Evolutionary conservation across 345 rosid species (phyloP), one percentile per base, ranked within the genome.

Genomic region (Nasturtium officinale): DNA sequence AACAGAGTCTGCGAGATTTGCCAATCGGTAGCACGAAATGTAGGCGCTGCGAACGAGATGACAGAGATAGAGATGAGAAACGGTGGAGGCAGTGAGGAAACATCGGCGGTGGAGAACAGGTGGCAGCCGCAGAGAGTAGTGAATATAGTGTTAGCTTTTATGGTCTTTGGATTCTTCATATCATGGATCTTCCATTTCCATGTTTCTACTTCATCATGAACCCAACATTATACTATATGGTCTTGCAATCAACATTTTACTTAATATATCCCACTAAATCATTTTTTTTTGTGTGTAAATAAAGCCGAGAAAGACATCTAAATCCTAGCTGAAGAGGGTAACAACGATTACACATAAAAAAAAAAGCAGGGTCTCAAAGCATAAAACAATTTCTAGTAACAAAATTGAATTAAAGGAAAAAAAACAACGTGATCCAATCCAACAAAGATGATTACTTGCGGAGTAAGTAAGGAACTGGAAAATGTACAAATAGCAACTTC

Each of bases 1-100:
- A 58, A 77, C 75, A 95, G 97, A 92, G 83, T 81, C 21, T 95
- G 99, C 43, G 99, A 95, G 91, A 90, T 95, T 47, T 91, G 98
- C 68, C 84, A 86, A 61, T 82, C 98, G 17, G 38, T 85, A 5
- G 98, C 98, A 2, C 80, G 74, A 62, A 95, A 95, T 75, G 89
- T 91, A 15, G 79, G 80, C n/a, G 83, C 83, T 32, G 78, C 81
- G 21, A 77, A 32, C 37, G 97, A 86, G 5, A 84, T 77, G 63
- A 90, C 76, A 61, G 66, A 82, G 1, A 68, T 42, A 37, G 81
- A 54, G 47, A 2, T 38, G 45, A 40, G 71, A 64, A 64, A 65
- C 67, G 53, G 66, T 6, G 65, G 5, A 38, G 13, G 20, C 61
- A 10, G 67, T 5, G 73, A 20, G 37, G 77, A 71, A 51, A 66